Conservation (phyloP, 2,329 filamentous ascomycete species). For the Fusarium sacchari region DNA sequence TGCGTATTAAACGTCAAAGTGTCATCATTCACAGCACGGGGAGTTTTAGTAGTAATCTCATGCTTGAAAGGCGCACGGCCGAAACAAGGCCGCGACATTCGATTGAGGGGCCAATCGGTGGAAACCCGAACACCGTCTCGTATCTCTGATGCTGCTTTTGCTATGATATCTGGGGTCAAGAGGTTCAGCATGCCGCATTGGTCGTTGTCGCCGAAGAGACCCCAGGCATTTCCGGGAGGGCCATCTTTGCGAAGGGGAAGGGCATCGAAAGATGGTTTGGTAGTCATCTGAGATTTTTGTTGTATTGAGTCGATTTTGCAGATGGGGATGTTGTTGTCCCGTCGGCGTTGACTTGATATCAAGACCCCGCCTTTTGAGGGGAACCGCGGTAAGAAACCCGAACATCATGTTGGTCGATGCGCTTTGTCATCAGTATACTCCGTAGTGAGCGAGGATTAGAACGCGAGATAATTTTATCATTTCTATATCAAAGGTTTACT, state of each 20-base stretch:
- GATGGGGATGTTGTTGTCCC: not conserved
- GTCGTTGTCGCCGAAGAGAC: slow-evolving; percentile 61
- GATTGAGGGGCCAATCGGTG: slow-evolving; percentile 48
- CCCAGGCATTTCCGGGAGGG: slow-evolving; percentile 65
- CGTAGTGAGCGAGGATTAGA: rapidly evolving
- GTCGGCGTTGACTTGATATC: not conserved
- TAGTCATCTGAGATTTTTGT: not conserved
- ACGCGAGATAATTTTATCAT: too few relatives aligned
- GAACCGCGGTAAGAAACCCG: slow-evolving; percentile 1
- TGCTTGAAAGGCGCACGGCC: slow-evolving; percentile 46
- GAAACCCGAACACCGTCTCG: slow-evolving; percentile 46
- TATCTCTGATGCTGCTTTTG: slow-evolving; percentile 45
- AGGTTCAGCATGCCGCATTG: slow-evolving; percentile 66
- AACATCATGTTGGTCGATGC: not conserved
- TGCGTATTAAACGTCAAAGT: slow-evolving; percentile 50
- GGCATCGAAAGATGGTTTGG: slow-evolving; percentile 51
- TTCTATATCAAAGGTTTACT: rapidly evolving
- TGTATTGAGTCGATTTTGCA: not conserved
- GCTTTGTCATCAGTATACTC: slow-evolving; percentile 6
- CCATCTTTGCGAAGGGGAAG: slow-evolving; percentile 61
- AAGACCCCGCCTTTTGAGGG: slow-evolving; percentile 15
- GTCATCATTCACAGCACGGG: slow-evolving; percentile 48
- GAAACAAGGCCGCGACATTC: slow-evolving; percentile 49
- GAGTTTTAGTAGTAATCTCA: slow-evolving; percentile 40
- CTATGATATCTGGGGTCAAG: slow-evolving; percentile 52